Conservation (phyloP, 257 asterid species). For the Datura wrightii region DNA sequence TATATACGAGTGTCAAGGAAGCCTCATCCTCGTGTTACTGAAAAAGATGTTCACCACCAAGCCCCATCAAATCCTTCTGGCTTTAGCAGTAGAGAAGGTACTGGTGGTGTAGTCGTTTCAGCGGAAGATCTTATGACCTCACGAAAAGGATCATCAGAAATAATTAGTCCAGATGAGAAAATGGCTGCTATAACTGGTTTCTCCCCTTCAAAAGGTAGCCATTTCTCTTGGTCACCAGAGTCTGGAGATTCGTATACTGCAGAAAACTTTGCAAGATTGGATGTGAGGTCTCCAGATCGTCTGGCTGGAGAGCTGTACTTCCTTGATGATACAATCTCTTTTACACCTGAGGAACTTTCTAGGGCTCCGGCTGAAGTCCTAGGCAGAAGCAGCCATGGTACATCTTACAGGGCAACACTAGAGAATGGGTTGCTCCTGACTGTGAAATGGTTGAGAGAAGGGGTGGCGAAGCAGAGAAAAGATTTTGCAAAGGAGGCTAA, state of each 20-base stretch:
- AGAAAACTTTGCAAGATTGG: constrained; percentile 78
- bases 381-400: constrained; percentile 97
- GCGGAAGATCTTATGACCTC: constrained; percentile 73
- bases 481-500: constrained; percentile 98
- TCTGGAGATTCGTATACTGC: constrained; percentile 80
- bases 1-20: constrained; percentile 53
- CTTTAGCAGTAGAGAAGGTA: constrained; percentile 53
- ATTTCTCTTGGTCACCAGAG: constrained; percentile 92
- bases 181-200: constrained; percentile 69
- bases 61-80: constrained; percentile 63
- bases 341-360: constrained; percentile 88
- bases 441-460: constrained; percentile 99
- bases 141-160: constrained; percentile 72
- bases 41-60: constrained; percentile 54
- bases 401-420: constrained; percentile 84
- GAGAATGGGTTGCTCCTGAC: constrained; percentile 91
- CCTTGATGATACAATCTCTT: constrained; percentile 85
- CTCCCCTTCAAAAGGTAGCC: constrained; percentile 89
- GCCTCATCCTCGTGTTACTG: constrained; percentile 51
- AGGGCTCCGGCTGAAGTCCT: constrained; percentile 97
- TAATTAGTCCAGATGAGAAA: constrained; percentile 80
- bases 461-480: constrained; percentile 94
- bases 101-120: constrained; percentile 66
- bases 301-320: constrained; percentile 93
- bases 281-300: constrained; percentile 82